These are phyloP conservation scores for Mortierella sp. DNA, from an alignment of 371 early-diverging fungal genomes.

Conservation along the genomic window DNA sequence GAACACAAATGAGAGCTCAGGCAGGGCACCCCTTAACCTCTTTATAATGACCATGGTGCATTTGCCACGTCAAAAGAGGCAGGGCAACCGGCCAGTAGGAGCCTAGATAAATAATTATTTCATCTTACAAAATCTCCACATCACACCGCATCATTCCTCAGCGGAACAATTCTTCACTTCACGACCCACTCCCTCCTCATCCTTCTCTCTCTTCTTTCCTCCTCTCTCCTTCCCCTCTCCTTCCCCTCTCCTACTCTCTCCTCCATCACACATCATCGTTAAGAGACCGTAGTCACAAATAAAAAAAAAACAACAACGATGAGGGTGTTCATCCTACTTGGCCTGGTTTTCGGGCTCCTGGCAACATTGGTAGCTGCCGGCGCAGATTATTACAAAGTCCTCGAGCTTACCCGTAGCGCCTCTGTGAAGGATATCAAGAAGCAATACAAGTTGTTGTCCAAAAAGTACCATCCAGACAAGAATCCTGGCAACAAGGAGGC, in stretches of 20 bases:
- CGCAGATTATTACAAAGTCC: slow-evolving; percentile 82
- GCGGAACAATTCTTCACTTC: neutral
- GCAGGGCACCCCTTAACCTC: neutral
- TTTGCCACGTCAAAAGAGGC: slow-evolving; percentile 1
- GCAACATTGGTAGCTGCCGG: slow-evolving; percentile 52
- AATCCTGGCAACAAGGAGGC: slow-evolving; percentile 86
- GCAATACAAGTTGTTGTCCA: slow-evolving; percentile 90
- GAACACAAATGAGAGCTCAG: neutral
- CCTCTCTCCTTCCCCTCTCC: neutral
- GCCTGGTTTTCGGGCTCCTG: slow-evolving; percentile 40
- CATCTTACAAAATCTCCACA: neutral
- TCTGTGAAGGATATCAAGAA: slow-evolving; percentile 89
- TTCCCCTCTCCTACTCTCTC: neutral
- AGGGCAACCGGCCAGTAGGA: neutral
- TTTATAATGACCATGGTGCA: neutral
- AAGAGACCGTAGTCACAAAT: neutral
- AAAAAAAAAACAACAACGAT: neutral
- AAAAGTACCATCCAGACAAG: slow-evolving; percentile 94
- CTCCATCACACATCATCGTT: neutral
- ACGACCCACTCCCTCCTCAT: neutral
- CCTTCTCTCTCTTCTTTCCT: neutral
- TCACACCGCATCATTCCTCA: too few relatives aligned
- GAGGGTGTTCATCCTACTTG: slow-evolving; percentile 33
- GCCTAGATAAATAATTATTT: neutral
- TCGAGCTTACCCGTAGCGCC: slow-evolving; percentile 88